Evolutionary conservation across 208 protist species (phyloP), one percentile per base, ranked within the genome.

Genomic region (Acanthamoeba sp.): DNA sequence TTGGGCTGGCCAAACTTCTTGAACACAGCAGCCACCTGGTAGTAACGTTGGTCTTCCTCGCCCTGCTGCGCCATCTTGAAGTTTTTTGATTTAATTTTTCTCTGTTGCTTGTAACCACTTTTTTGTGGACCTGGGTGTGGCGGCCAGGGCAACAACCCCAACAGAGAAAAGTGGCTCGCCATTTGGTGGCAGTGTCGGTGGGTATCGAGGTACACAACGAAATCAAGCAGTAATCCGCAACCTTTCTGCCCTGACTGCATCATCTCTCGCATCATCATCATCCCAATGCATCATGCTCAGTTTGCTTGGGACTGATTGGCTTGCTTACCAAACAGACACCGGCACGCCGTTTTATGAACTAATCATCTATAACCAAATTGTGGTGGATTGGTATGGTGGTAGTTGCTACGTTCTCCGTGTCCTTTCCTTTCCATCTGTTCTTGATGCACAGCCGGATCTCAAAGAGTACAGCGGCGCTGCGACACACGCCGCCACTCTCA

Each of bases 1-100:
- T 92, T 92, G 87, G 87, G 87, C 34, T 45, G 34, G 55, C 87
- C 87, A 40, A 57, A 73, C 42, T 92, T 6, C 36, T 73, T 45
- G 62, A 92, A 57, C 1, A 73, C 87, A 14, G 34, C 36, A 32
- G 87, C 87, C 52, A 92, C 87, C 62, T 92, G 48, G 34, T 76
- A 40, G 87, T 92, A 92, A 22, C 59, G 71, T 24, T 64, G 32
- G n/a, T 92, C 87, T 42, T 78, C 69, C 29, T 78, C 69, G 10
- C 69, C 32, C 69, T 78, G 62, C 27, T 71, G 34, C 0, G 69
- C 27, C 69, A 78, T 78, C 69, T 78, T 78, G 34, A 0, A 0
- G 6, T 2, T 80, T 48, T 1, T 7, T 34, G 27, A 36, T 71
- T 1, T n/a, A 10, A 22, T 22, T 32, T 78, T 34, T 4, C 42